phyloP scores from a whole-genome alignment of 176 grass and related monocot genomes.

The Panicum miliaceum region DNA sequence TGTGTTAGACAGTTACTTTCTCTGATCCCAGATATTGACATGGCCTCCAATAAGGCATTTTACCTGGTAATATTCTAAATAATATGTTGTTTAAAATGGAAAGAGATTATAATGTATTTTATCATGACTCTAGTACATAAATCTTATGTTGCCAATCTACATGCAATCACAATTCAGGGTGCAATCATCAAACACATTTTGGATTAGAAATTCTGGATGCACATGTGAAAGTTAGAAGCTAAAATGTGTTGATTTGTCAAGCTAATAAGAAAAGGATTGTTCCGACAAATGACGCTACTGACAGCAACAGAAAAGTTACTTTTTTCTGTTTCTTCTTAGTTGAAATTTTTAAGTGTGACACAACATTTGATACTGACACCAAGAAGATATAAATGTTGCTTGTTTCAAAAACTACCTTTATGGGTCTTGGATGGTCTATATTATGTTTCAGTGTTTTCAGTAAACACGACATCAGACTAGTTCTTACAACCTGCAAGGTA shows the following conservation, averaged over 20 bases:
- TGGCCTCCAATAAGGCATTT: not conserved
- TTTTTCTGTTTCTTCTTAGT: not conserved
- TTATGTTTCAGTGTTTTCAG: conserved; percentile 98
- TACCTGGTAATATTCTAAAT: not conserved
- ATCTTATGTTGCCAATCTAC: not conserved
- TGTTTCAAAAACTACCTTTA: conserved; percentile 69
- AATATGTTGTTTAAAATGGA: not conserved
- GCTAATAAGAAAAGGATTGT: not conserved
- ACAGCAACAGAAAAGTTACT: not conserved
- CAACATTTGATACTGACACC: conserved; percentile 2
- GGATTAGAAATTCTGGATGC: not conserved
- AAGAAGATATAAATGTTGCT: conserved; percentile 3
- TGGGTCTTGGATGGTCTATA: conserved; percentile 91
- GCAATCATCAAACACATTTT: not conserved
- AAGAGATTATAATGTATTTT: not conserved
- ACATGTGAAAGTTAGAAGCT: not conserved
- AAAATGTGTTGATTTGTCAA: not conserved
- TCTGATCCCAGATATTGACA: not conserved
- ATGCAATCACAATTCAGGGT: not conserved
- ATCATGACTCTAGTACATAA: not conserved
- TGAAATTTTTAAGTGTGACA: not conserved
- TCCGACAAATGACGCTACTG: not conserved
- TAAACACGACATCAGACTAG: conserved; percentile 88
- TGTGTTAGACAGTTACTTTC: not conserved
- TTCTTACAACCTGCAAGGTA: conserved; percentile 78